Conservation (phyloP, 768 basidiomycete species). For the Russula sp. region DNA sequence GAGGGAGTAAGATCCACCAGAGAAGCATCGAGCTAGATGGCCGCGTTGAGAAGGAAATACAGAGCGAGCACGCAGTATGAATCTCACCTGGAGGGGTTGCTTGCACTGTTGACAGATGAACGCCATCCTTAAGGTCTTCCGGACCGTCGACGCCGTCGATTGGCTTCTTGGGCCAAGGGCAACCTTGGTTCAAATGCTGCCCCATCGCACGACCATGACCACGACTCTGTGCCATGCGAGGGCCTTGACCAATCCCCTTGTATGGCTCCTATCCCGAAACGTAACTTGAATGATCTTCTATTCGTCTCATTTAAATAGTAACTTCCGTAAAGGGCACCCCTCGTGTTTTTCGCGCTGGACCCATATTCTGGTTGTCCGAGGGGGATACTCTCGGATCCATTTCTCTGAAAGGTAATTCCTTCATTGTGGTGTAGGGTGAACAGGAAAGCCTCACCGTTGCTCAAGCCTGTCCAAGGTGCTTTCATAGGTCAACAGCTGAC, state of each 20-base stretch:
- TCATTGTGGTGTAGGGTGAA: conserved; percentile 18
- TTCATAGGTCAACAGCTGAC: conserved; percentile 14
- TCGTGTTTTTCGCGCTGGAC: conserved; percentile 25
- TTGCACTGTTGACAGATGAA: conserved; percentile 87
- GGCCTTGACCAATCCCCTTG: not conserved
- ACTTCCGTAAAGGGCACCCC: conserved; percentile 16
- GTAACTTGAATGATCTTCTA: not conserved
- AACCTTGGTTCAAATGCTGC: not conserved
- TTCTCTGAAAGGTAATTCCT: conserved; percentile 14
- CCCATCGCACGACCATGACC: not conserved
- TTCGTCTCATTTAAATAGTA: conserved; percentile 2
- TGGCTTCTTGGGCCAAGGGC: conserved; percentile 13
- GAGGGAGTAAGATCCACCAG: conserved; percentile 81
- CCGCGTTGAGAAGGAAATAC: not conserved
- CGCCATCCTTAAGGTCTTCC: conserved; percentile 37
- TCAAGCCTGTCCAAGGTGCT: conserved; percentile 1
- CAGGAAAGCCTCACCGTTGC: not conserved
- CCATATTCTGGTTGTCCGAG: conserved; percentile 13
- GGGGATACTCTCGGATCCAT: conserved; percentile 1
- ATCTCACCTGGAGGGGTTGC: conserved; percentile 75
- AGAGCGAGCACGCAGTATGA: not conserved
- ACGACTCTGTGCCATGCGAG: not conserved
- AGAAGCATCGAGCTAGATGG: conserved; percentile 78
- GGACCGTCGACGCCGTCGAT: conserved; percentile 3
- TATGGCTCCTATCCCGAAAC: conserved; percentile 14